These are phyloP conservation scores for Colletotrichum sp. DNA, from an alignment of 2,329 filamentous ascomycete species.

Conservation along the genomic window DNA sequence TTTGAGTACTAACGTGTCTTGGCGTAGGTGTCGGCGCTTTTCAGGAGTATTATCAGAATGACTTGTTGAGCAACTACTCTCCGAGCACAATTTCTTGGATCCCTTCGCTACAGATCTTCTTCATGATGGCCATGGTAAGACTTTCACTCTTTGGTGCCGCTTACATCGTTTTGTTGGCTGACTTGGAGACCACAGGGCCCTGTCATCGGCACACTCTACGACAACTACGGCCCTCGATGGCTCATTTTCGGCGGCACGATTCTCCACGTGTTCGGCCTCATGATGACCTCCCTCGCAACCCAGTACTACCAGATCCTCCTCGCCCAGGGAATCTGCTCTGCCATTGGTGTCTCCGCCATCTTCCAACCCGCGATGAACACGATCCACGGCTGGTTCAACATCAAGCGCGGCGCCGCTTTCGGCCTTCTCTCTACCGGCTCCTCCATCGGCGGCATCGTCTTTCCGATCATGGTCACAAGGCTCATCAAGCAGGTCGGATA, in stretches of 20 bases:
- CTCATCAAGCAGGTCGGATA: conserved; percentile 41
- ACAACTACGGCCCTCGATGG: conserved; percentile 65
- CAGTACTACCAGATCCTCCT: conserved; percentile 47
- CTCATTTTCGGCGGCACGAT: conserved; percentile 58
- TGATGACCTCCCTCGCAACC: conserved; percentile 63
- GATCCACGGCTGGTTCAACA: conserved; percentile 38
- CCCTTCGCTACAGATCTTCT: conserved; percentile 58
- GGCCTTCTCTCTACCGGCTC: conserved; percentile 40
- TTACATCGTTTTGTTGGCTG: not conserved
- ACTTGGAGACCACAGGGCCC: conserved; percentile 49
- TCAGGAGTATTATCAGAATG: conserved; percentile 61
- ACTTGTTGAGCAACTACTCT: conserved; percentile 52
- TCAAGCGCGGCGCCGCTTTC: conserved; percentile 38
- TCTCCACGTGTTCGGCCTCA: conserved; percentile 64
- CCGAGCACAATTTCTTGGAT: conserved; percentile 68
- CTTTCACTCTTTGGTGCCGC: conserved; percentile 23
- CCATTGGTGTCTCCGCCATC: conserved; percentile 39
- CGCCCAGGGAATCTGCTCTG: conserved; percentile 41
- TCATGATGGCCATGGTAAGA: conserved; percentile 54
- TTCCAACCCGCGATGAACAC: conserved; percentile 37
- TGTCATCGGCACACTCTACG: conserved; percentile 67
- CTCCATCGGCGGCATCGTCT: conserved; percentile 42
- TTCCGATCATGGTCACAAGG: conserved; percentile 43
- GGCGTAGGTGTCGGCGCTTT: conserved; percentile 53
- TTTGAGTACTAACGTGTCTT: not conserved